These are phyloP conservation scores for Echium plantagineum DNA, from an alignment of 257 asterid species.

Conservation along the genomic window DNA sequence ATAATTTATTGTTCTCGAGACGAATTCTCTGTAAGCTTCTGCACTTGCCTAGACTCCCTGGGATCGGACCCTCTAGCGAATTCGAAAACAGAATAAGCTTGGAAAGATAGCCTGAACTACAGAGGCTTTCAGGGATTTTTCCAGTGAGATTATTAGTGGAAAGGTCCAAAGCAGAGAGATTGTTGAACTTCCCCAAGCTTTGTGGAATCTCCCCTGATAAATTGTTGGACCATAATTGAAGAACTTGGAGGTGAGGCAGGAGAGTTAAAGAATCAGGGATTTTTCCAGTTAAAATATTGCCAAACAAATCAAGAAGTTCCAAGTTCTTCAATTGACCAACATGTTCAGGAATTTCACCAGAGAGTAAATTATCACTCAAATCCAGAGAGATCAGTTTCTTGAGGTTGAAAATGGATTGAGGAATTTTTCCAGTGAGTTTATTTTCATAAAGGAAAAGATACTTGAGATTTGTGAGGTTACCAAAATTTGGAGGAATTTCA, in stretches of 20 bases:
- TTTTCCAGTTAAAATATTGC: conserved; percentile 58
- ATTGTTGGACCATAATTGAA: conserved; percentile 69
- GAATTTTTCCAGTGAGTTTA: conserved; percentile 57
- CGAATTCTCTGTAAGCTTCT: conserved; percentile 60
- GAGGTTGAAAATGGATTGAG: conserved; percentile 39
- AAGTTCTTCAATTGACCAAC: conserved; percentile 27
- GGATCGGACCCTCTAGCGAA: conserved; percentile 50
- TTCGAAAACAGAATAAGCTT: conserved; percentile 84
- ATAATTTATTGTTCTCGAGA: conserved; percentile 44
- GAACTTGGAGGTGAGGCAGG: conserved; percentile 54
- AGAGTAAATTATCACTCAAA: conserved; percentile 58
- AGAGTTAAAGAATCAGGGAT: conserved; percentile 49
- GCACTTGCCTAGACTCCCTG: conserved; percentile 40
- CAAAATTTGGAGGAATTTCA: conserved; percentile 62
- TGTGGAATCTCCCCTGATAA: conserved; percentile 54
- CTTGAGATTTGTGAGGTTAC: conserved; percentile 60
- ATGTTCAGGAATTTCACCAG: conserved; percentile 52
- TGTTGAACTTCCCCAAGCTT: conserved; percentile 43
- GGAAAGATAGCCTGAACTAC: conserved; percentile 32
- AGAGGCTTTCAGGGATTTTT: conserved; percentile 46
- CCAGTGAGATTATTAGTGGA: conserved; percentile 67
- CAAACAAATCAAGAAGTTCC: conserved; percentile 66
- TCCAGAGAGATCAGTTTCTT: conserved; percentile 53
- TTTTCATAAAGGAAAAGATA: conserved; percentile 61
- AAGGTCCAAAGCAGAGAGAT: conserved; percentile 69